Evolutionary conservation across 176 grass and related monocot genomes (phyloP).

Genomic region (Dendrocalamus sinicus): DNA sequence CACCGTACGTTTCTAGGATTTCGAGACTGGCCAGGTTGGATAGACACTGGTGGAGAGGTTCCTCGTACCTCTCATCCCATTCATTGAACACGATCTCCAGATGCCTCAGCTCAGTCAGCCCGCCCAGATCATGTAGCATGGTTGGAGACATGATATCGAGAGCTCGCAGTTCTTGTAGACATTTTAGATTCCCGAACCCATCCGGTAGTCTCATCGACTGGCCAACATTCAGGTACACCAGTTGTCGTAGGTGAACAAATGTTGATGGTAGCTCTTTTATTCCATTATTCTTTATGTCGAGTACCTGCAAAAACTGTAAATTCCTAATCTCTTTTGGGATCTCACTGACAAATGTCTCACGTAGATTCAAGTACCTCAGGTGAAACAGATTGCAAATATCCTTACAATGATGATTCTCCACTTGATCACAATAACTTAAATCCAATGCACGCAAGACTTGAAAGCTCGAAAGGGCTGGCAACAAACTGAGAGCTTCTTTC

Average conservation of each 20-base stretch:
- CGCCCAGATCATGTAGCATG: not conserved
- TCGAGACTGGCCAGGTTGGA: not conserved
- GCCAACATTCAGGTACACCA: fast-evolving
- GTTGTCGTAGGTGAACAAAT: not conserved
- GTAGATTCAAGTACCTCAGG: not conserved
- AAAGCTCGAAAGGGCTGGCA: not conserved
- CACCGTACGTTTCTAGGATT: not conserved
- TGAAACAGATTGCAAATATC: conserved; percentile 14
- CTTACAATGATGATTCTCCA: not conserved
- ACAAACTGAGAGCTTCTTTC: fast-evolving
- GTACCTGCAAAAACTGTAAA: not conserved
- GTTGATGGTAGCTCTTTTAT: not conserved
- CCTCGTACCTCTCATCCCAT: not conserved
- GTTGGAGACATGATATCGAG: not conserved
- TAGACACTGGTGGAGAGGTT: not conserved
- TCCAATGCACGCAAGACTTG: not conserved
- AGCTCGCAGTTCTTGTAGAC: not conserved
- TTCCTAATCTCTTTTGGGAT: not conserved
- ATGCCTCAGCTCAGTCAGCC: not conserved
- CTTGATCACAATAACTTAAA: too few relatives aligned
- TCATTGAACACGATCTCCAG: not conserved
- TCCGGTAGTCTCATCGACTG: fast-evolving
- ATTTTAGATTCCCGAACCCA: not conserved
- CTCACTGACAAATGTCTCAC: not conserved
- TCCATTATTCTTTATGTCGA: fast-evolving